Conservation (phyloP, 1,139 yeast species). For the Geotrichum australiense region DNA sequence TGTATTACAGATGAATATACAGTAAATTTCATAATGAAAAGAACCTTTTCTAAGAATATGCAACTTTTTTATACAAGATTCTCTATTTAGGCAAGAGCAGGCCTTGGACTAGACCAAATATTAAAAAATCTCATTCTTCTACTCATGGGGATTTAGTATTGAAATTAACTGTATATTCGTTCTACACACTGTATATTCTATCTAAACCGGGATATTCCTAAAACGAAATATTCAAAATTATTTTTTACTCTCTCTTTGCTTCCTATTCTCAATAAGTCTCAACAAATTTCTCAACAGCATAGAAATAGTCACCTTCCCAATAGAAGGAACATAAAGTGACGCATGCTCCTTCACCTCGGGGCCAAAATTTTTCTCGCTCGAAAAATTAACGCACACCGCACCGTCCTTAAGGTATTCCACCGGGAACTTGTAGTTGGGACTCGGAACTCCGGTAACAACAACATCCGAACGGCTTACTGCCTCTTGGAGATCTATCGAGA, state of each 20-base stretch:
- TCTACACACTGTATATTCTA: background rate
- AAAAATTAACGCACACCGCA: conserved; percentile 82
- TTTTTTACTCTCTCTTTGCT: conserved; percentile 16
- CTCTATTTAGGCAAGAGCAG: too few species aligned
- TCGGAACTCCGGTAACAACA: conserved; percentile 92
- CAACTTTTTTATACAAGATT: too few species aligned
- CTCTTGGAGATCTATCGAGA: conserved; percentile 47
- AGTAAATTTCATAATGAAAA: too few species aligned
- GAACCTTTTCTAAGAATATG: too few species aligned
- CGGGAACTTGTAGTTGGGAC: conserved; percentile 76
- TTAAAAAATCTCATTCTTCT: too few species aligned
- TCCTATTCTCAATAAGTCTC: conserved; percentile 65
- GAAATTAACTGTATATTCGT: background rate
- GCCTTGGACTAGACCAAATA: too few species aligned
- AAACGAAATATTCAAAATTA: too few species aligned
- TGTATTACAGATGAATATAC: too few species aligned
- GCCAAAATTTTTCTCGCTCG: conserved; percentile 80
- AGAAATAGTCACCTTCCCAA: conserved; percentile 92
- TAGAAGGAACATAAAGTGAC: conserved; percentile 86
- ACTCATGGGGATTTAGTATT: too few species aligned
- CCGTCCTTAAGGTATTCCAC: conserved; percentile 74
- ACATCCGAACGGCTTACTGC: conserved; percentile 78
- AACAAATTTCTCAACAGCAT: conserved; percentile 86
- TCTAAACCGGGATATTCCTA: background rate
- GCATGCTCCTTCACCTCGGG: conserved; percentile 77